Base-by-base conservation (phyloP, 305 asterid genomes). In the Fraxinus floribunda region DNA sequence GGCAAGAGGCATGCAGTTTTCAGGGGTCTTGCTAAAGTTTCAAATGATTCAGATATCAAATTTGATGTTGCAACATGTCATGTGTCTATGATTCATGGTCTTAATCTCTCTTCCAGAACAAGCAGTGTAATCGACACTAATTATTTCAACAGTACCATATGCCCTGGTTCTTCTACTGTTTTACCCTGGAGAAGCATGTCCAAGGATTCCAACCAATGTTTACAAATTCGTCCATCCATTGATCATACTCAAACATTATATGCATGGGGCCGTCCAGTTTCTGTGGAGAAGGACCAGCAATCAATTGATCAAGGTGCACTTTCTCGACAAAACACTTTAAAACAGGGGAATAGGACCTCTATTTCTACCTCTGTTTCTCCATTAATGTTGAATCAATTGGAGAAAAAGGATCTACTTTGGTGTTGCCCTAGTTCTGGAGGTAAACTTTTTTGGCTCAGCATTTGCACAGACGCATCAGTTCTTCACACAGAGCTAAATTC, bases 131-230 rank as follows among this genome's bases (percentile, higher is more conserved):
- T 81, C 77, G 88, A 83, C 85, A 83, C 86, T 78, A 87, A 85
- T 78, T 83, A 89, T 79, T 84, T 86, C 83, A 91, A 89, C 84
- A 85, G 78, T 85, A 86, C 86, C 35, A 55, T 90, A 76, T 78
- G 79, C 80, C 97, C 97, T 16, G 95, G 93, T 85, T 84, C 89
- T 89, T 90, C 93, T 46, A 79, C 88, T 49, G 89, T 87, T 87
- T 89, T 97, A 84, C 99, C 99, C 34, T 97, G 98, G 99, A 86
- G 91, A 90, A 89, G 94, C 91, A 91, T 88, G 87, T 90, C 92
- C 78, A 88, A 77, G 88, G 89, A 91, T 81, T 93, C 97, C 82
- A 88, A 88, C 81, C 92, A 90, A 82, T 93, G 93, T 84, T 86
- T 97, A 88, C 92, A 89, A 85, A 91, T 97, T 82, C 98, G 99